Evolutionary conservation across 108 stramenopile species (phyloP).

Genomic region (Nitzschia sp.): DNA sequence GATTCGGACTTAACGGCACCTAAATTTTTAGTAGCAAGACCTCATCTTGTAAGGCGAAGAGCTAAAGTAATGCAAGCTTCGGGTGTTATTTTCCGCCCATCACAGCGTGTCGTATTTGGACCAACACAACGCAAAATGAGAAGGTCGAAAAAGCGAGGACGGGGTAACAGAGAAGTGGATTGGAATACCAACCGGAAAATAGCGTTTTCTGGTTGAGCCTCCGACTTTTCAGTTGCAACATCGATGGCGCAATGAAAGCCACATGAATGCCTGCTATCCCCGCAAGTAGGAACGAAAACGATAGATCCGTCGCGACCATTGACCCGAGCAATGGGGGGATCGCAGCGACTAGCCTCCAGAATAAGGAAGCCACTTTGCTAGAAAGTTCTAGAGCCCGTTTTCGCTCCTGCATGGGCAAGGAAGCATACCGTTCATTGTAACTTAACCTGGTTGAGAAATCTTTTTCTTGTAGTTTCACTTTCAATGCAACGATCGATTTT

Average conservation of each 20-base stretch:
- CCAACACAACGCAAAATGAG: slow-evolving; percentile 14
- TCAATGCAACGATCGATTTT: background rate
- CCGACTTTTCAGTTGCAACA: slow-evolving; percentile 35
- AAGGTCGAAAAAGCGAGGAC: slow-evolving; percentile 28
- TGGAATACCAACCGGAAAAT: slow-evolving; percentile 24
- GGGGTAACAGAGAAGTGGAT: slow-evolving; percentile 5
- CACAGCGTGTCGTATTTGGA: slow-evolving; percentile 25
- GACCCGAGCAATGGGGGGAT: slow-evolving; percentile 46
- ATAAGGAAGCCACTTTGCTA: slow-evolving; percentile 10
- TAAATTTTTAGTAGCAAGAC: no score
- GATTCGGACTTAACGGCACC: background rate
- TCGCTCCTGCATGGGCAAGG: slow-evolving; percentile 11
- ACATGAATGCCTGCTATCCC: slow-evolving; percentile 53
- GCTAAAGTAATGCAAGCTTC: no score
- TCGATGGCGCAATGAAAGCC: slow-evolving; percentile 47
- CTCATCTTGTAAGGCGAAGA: no score
- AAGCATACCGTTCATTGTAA: background rate
- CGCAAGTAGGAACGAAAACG: slow-evolving; percentile 41
- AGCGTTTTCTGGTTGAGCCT: slow-evolving; percentile 3
- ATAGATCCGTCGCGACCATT: slow-evolving; percentile 30
- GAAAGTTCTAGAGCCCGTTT: background rate
- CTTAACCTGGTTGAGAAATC: background rate
- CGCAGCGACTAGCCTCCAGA: slow-evolving; percentile 46
- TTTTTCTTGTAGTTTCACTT: background rate
- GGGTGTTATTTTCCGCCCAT: background rate